Conservation (phyloP, 352 stramenopile genomes). For the Pythium coloratum region DNA sequence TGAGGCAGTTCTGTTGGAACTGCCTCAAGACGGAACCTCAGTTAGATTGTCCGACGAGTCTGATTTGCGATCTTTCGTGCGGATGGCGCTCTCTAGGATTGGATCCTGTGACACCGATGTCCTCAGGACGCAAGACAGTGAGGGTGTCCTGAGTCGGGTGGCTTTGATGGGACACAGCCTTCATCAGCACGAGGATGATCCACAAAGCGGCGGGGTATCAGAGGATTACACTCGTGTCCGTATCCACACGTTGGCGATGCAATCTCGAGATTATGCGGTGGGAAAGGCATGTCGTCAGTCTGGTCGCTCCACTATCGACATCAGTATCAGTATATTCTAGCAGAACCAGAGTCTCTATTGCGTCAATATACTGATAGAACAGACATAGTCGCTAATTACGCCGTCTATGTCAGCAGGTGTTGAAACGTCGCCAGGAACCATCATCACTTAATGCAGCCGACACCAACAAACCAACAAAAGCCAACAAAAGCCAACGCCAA, state of each 20-base stretch:
- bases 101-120: no score
- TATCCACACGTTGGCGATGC: background rate
- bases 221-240: background rate
- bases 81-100: no score
- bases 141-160: no score
- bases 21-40: no score
- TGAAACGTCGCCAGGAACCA: background rate
- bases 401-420: background rate
- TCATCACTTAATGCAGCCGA: background rate
- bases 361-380: background rate
- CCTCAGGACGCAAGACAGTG: no score
- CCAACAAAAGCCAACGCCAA: background rate
- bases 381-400: background rate
- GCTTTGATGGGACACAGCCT: background rate
- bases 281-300: background rate
- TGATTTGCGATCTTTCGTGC: no score
- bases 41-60: no score
- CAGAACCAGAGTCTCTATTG: background rate
- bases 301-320: background rate
- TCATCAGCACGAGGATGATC: background rate
- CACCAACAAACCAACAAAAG: background rate
- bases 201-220: background rate
- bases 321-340: background rate
- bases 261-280: background rate
- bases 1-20: no score